Evolutionary conservation across 768 basidiomycete genomes (phyloP), one percentile per base, ranked within the genome.

Genomic region (Pisolithus albus): DNA sequence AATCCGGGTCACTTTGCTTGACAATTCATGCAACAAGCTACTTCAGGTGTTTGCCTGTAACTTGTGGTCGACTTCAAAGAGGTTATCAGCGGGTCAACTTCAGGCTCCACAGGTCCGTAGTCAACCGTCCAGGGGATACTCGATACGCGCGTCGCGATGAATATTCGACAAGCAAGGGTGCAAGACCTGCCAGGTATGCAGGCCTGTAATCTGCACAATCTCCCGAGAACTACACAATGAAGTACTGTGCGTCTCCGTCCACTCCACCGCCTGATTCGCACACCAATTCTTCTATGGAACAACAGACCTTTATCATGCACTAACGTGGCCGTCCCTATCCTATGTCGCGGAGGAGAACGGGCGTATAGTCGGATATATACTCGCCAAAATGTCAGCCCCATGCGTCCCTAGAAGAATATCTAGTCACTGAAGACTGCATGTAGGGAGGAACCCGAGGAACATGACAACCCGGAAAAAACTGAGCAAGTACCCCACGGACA

Each of bases 281-380:
- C 18, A 24, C 21, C 15, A 28, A 44, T 24, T 19, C 13, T 15
- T 32, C 50, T 32, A 36, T 39, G 41, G n/a, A 26, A n/a, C 18
- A 19, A 23, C 58, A 94, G 92, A 92, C 74, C 79, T 94, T 46
- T 94, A 92, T 65, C 92, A 94, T 62, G 77, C 81, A 7, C 74
- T 93, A 70, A 92, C 90, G 6, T 97, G 93, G 93, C 92, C 93
- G 0, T 84, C 91, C 54, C 77, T 96, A 18, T 94, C 91, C 7
- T 95, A 88, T 59, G 92, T 97, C 6, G 93, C 93, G 0, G 92
- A 92, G 61, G 92, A 94, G 58, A 84, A 88, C 61, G 92, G 92
- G 1, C 76, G 88, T 51, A 85, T 97, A 50, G 91, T 97, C 2
- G 93, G 93, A 28, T 97, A 97, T 65, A 93, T 95, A 34, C 72